Evolutionary conservation across 208 protist species (phyloP).

Genomic region (Strigomonas culicis): DNA sequence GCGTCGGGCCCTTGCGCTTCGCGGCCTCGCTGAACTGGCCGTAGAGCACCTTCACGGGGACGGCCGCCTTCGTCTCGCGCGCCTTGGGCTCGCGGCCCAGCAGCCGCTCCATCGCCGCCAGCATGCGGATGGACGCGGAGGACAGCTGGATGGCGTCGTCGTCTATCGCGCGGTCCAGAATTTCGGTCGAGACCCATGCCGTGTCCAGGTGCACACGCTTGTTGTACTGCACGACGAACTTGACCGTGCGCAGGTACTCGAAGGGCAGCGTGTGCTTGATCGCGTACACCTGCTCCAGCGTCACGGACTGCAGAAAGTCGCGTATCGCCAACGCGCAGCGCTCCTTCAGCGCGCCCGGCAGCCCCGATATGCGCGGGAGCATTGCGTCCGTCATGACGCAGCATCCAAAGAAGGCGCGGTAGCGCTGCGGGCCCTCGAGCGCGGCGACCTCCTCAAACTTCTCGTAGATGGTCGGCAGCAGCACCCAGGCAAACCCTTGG

Average conservation of each 20-base stretch:
- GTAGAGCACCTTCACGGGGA: constrained; percentile 78
- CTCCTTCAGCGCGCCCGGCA: constrained; percentile 51
- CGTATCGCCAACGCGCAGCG: constrained; percentile 38
- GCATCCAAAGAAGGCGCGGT: constrained; percentile 66
- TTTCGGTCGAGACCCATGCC: constrained; percentile 36
- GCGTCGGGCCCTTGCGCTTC: constrained; percentile 22
- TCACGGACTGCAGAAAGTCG: constrained; percentile 59
- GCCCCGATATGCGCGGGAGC: constrained; percentile 70
- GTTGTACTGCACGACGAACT: constrained; percentile 87
- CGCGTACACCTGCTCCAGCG: constrained; percentile 50
- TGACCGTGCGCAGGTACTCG: constrained; percentile 75
- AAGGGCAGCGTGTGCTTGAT: constrained; percentile 87
- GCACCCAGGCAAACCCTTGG: constrained; percentile 80
- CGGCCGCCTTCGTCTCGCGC: constrained; percentile 69
- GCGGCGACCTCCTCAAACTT: constrained; percentile 71
- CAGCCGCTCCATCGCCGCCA: constrained; percentile 62
- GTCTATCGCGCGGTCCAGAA: constrained; percentile 58
- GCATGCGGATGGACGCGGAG: constrained; percentile 59
- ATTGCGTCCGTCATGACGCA: constrained; percentile 73
- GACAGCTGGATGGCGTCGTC: constrained; percentile 73
- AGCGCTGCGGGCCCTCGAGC: constrained; percentile 61
- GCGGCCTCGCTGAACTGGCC: constrained; percentile 56
- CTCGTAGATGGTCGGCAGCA: constrained; percentile 67
- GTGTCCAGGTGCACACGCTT: constrained; percentile 69
- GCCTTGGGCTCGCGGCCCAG: constrained; percentile 60